A percentile compares a stretch with the other conserved stretches of the same genome.
Evolutionary conservation across 1,284 basidiomycete species (phyloP).

Genomic region (Cryptococcus sp.): DNA sequence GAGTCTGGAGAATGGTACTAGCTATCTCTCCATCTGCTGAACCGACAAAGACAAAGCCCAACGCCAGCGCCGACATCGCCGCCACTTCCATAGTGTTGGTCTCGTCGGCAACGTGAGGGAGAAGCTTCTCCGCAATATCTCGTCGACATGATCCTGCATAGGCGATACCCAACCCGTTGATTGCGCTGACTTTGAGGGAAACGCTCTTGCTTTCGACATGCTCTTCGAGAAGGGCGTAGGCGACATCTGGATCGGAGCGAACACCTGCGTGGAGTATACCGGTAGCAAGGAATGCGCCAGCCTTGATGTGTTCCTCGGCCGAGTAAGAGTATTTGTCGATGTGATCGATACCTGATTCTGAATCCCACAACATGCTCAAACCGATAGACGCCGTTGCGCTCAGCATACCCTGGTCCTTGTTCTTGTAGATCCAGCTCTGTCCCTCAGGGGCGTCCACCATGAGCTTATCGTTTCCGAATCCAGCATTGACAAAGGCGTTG

Average conservation of each 20-base stretch:
- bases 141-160: conserved; percentile 91
- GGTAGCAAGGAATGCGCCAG: conserved; percentile 91
- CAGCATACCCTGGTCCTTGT: conserved; percentile 98
- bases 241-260: conserved; percentile 90
- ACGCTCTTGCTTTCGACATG: conserved; percentile 87
- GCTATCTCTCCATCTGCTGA: conserved; percentile 93
- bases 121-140: conserved; percentile 74
- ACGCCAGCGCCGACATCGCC: conserved; percentile 78
- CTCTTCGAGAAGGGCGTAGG: conserved; percentile 86
- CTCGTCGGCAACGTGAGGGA: conserved; percentile 82
- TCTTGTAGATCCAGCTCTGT: conserved; percentile 99
- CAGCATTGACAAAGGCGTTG: conserved; percentile 98
- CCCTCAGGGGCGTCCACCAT: conserved; percentile 97
- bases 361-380: conserved; percentile 93
- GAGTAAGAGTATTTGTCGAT: conserved; percentile 99
- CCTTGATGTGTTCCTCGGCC: conserved; percentile 95
- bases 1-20: conserved; percentile 82
- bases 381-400: conserved; percentile 94
- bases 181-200: conserved; percentile 80
- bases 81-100: conserved; percentile 84
- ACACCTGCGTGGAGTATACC: conserved; percentile 90
- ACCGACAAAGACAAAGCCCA: conserved; percentile 95
- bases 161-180: conserved; percentile 86
- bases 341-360: conserved; percentile 88
- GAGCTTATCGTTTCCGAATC: conserved; percentile 97